Base-by-base conservation (phyloP, 495 filamentous ascomycete genomes). In the Aspergillus carlsbadensis region DNA sequence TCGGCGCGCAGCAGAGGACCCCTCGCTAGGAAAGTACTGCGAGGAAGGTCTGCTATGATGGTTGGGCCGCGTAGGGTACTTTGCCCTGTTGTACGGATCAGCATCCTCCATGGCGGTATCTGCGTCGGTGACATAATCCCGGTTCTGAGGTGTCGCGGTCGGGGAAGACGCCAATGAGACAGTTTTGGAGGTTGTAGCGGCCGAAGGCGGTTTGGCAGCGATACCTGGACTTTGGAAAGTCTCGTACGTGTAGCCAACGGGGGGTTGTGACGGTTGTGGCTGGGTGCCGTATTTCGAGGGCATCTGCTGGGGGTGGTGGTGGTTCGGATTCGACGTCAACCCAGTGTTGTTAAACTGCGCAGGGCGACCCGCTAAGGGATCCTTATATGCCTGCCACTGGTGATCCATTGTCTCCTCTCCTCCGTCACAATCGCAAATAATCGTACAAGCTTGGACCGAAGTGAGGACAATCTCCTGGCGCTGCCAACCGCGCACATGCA, bases 31-130 rank as follows among this genome's bases (percentile, higher is more conserved):
- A 17, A 91, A 78, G 56, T 83, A 86, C 62, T 86, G 84, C 47
- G 82, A 80, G 15, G 84, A 87, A 6, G 81, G 71, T 31, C 83
- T 75, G 66, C 82, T 84, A 46, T 86, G 78, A 62, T 87, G 85
- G 54, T 81, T 84, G 40, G 87, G 81, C 74, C 88, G 81, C 43
- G 90, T 69, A 24, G 79, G 82, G 66, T 95, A 94, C 69, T 92
- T 93, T 59, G 85, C 81, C 65, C 83, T 79, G 70, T 87, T 87
- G 76, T 92, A 95, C 37, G 87, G 84, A 68, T 96, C 91, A 35
- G 89, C 90, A 67, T 96, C 92, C 68, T 94, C 89, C 92, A 97
- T 97, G 40, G 86, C 80, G 55, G 94, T 85, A 77, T 97, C 92
- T 56, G 84, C 83, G 70, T 92, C 93, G 49, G 77, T 74, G 63